Evolutionary conservation across 2,329 filamentous ascomycete genomes (phyloP).

Genomic region (Aureobasidium sp.): DNA sequence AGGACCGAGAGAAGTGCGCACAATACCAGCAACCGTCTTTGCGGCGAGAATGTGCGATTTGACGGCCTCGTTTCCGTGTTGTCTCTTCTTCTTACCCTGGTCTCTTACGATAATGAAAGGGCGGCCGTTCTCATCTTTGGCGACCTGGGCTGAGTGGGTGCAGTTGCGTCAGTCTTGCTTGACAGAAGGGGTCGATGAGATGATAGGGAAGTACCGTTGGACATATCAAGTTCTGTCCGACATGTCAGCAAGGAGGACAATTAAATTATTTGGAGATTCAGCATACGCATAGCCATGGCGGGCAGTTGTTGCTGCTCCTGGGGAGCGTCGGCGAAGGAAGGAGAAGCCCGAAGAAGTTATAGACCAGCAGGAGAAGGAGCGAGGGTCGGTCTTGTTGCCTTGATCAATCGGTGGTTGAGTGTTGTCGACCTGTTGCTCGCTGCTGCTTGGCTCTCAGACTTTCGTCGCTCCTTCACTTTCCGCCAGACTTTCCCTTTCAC

Average conservation of each 20-base stretch:
- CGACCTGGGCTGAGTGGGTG: slow-evolving; percentile 53
- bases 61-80: slow-evolving; percentile 93
- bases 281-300: slow-evolving; percentile 57
- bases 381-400: not conserved
- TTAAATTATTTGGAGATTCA: slow-evolving; percentile 15
- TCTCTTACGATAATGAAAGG: slow-evolving; percentile 98
- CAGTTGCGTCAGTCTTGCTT: not conserved
- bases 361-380: not conserved
- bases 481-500: not conserved
- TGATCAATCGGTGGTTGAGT: not conserved
- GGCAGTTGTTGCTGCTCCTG: slow-evolving; percentile 13
- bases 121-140: slow-evolving; percentile 95
- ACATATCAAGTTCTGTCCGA: slow-evolving; percentile 67
- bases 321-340: slow-evolving; percentile 6
- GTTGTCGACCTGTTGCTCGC: not conserved
- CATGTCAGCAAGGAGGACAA: slow-evolving; percentile 24
- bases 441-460: slow-evolving; percentile 5
- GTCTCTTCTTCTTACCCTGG: slow-evolving; percentile 95
- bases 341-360: not conserved
- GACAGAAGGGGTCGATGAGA: not conserved
- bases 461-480: slow-evolving; percentile 4
- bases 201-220: slow-evolving; percentile 58
- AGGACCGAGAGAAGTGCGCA: slow-evolving; percentile 93
- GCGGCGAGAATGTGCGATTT: slow-evolving; percentile 98
- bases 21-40: slow-evolving; percentile 90